Conservation (phyloP, 495 filamentous ascomycete genomes). For the Echria macrotheca region DNA sequence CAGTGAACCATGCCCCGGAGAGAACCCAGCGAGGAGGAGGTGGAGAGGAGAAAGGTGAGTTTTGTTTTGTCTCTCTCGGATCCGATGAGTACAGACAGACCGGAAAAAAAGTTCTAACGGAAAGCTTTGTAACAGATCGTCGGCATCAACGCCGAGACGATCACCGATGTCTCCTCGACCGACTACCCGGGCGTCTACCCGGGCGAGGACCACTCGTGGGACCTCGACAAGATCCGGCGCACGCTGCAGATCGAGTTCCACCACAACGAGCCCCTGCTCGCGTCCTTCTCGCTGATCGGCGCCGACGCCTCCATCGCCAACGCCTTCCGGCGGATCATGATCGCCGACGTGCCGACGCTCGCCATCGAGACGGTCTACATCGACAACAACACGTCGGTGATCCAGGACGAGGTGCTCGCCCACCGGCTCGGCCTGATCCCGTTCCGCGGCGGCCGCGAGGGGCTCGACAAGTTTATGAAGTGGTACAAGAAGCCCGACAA, state of each 20-base stretch:
- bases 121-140: no score
- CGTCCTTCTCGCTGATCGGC: constrained; percentile 86
- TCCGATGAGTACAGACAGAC: no score
- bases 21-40: constrained; percentile 34
- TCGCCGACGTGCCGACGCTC: constrained; percentile 89
- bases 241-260: constrained; percentile 74
- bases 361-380: constrained; percentile 92
- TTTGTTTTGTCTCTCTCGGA: no score
- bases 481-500: constrained; percentile 58
- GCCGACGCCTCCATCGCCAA: constrained; percentile 92
- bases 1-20: constrained; percentile 42
- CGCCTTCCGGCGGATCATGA: constrained; percentile 93
- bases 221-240: constrained; percentile 64
- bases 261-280: constrained; percentile 65
- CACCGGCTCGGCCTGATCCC: constrained; percentile 87
- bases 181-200: constrained; percentile 80
- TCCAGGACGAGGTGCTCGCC: constrained; percentile 94
- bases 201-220: constrained; percentile 85
- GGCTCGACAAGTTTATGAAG: constrained; percentile 65
- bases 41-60: constrained; percentile 38
- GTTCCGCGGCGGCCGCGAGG: constrained; percentile 68
- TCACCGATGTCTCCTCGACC: constrained; percentile 79
- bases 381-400: constrained; percentile 90
- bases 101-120: no score
- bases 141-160: constrained; percentile 78